Evolutionary conservation across 345 rosid species (phyloP).

Genomic region (Eucalyptus pauciflora): DNA sequence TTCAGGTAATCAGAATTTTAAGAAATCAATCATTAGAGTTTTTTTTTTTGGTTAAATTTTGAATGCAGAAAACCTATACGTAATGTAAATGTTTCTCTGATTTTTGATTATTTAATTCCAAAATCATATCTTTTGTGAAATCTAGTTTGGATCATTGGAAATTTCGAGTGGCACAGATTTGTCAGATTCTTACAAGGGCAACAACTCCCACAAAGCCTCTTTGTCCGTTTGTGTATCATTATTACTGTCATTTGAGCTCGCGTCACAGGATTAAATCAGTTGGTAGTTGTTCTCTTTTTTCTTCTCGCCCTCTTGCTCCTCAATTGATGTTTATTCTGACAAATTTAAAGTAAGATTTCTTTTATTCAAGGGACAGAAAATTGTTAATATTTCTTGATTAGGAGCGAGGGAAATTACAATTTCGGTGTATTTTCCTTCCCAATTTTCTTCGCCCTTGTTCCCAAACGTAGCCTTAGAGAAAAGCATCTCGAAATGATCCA

Average conservation of each 20-base stretch:
- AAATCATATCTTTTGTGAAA: neutral
- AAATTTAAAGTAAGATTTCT: neutral
- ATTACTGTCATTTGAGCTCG: neutral
- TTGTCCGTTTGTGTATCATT: neutral
- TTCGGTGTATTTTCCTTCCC: neutral
- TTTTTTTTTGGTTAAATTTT: neutral
- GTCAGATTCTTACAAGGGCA: neutral
- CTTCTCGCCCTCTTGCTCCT: neutral
- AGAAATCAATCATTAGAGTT: neutral
- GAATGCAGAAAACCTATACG: neutral
- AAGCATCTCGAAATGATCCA: neutral
- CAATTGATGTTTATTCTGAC: neutral
- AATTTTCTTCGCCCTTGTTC: neutral
- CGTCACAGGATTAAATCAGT: neutral
- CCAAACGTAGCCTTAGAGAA: neutral
- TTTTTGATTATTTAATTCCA: neutral
- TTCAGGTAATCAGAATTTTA: neutral
- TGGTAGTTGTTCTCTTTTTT: neutral
- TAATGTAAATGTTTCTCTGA: neutral
- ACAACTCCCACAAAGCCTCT: too few relatives aligned
- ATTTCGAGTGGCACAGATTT: neutral
- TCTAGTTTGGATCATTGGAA: neutral
- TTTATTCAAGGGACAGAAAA: neutral
- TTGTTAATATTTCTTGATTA: too few relatives aligned
- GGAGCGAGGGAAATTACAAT: neutral